A percentile compares a stretch with the other conserved stretches of the same genome.
These are phyloP conservation scores for Binderoboletus segoi DNA, from an alignment of 1,284 basidiomycete species.

Conservation along the genomic window DNA sequence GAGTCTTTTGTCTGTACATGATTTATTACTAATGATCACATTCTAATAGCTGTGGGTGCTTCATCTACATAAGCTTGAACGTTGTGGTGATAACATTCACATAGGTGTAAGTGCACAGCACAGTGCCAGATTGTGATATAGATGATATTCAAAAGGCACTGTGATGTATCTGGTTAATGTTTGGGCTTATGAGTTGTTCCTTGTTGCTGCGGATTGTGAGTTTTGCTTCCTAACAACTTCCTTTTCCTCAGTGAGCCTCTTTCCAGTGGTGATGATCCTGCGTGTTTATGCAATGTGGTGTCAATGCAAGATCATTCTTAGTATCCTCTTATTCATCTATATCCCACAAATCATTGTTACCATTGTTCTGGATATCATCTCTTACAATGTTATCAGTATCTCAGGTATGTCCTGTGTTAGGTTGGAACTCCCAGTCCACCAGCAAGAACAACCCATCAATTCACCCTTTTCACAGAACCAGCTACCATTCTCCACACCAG, in stretches of 20 bases:
- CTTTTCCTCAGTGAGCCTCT: not conserved
- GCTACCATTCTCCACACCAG: not conserved
- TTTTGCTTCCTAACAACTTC: too few species aligned
- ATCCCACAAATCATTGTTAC: not conserved
- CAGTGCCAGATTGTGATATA: not conserved
- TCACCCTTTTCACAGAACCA: not conserved
- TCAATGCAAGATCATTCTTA: slow-evolving; percentile 2
- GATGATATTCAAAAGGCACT: slow-evolving; percentile 1
- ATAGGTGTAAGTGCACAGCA: slow-evolving; percentile 5
- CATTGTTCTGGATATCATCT: slow-evolving; percentile 4
- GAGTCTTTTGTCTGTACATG: not conserved
- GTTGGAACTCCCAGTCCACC: too few species aligned
- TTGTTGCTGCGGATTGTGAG: slow-evolving; percentile 12
- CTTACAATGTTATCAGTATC: not conserved
- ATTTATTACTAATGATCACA: not conserved
- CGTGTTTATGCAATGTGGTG: slow-evolving; percentile 16
- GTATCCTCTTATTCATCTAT: slow-evolving; percentile 7
- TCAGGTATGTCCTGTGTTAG: not conserved
- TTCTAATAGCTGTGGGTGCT: slow-evolving; percentile 1
- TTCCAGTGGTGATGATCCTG: slow-evolving; percentile 15
- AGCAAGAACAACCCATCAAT: not conserved
- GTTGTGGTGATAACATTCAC: not conserved
- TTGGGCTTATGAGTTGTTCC: slow-evolving; percentile 12
- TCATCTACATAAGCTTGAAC: not conserved
- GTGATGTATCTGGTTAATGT: not conserved